phyloP scores from a whole-genome alignment of 805 yeast species.

The Lipomyces orientalis region DNA sequence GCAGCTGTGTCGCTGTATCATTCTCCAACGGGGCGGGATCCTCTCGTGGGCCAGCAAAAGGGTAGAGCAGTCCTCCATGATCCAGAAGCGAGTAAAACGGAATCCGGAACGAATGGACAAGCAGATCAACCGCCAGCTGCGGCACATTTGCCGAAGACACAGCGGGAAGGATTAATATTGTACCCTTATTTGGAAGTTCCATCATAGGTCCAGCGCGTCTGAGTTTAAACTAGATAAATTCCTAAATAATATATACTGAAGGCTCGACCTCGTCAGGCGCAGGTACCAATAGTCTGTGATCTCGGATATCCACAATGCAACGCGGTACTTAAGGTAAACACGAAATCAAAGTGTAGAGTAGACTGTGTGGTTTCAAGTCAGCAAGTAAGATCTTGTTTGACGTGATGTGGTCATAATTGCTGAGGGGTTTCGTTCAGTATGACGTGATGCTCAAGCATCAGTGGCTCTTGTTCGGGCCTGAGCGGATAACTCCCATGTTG shows the following conservation, averaged over 20 bases:
- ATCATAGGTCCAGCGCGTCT: neutral
- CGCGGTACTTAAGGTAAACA: neutral
- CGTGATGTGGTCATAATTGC: neutral
- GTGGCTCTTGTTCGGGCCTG: neutral
- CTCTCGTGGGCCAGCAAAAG: constrained; percentile 82
- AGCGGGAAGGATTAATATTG: constrained; percentile 65
- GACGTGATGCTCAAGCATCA: neutral
- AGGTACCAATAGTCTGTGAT: neutral
- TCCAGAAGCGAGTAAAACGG: constrained; percentile 61
- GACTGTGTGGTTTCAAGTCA: neutral
- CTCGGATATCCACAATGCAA: neutral
- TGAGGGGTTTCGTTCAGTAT: too few relatives aligned
- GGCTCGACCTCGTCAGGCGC: neutral
- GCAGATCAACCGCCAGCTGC: constrained; percentile 75
- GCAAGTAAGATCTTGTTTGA: neutral
- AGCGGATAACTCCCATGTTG: neutral
- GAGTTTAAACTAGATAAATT: neutral
- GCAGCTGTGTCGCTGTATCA: constrained; percentile 11
- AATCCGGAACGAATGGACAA: constrained; percentile 67
- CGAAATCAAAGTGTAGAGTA: neutral
- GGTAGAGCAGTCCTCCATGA: constrained; percentile 63
- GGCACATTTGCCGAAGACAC: constrained; percentile 91
- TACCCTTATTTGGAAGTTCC: constrained; percentile 20
- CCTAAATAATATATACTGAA: neutral
- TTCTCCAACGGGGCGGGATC: constrained; percentile 41